Evolutionary conservation across 129 eudicot genomes (phyloP), one percentile per base, ranked within the genome.

Genomic region (Lactuca sativa): DNA sequence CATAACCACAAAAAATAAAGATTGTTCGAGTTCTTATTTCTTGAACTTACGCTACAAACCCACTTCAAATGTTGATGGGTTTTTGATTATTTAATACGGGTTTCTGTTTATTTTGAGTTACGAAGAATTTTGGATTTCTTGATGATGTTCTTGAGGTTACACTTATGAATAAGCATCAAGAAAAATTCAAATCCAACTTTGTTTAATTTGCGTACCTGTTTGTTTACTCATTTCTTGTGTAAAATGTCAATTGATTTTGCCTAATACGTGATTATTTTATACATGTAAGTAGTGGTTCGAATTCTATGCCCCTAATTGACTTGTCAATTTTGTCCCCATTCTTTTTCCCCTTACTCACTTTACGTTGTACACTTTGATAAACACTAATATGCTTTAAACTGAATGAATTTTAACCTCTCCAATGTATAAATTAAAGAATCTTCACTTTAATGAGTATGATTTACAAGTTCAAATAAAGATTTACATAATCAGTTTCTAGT

Each of bases 31-130:
- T 30, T 74, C 56, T 55, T 74, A 30, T 65, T 74, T 74, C 4
- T 55, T 7, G 62, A 64, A 65, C 21, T 8, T 64, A 25, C 4
- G 36, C 25, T 16, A 65, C 12, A 57, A 66, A 55, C 70, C 60
- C 56, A 69, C 59, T 69, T 69, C 31, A 52, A 15, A 43, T 53
- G 5, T 70, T 21, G 76, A 71, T 64, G 59, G 81, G 52, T 38
- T 70, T 77, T 54, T 59, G 14, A 61, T 69, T 69, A n/a, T 77
- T 4, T 32, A 10, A 77, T 65, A 2, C 56, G 72, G 72, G 78
- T 4, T 65, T 65, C 53, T 43, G 33, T 65, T 16, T 1, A 21
- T 54, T 21, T 44, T 0, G 74, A 47, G 40, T 75, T 53, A 12
- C 12, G 32, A 59, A 60, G 6, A 60, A 49, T 67, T 37, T 76